phyloP scores from a whole-genome alignment of 2,329 filamentous ascomycete species.

The Colletotrichum sojae region DNA sequence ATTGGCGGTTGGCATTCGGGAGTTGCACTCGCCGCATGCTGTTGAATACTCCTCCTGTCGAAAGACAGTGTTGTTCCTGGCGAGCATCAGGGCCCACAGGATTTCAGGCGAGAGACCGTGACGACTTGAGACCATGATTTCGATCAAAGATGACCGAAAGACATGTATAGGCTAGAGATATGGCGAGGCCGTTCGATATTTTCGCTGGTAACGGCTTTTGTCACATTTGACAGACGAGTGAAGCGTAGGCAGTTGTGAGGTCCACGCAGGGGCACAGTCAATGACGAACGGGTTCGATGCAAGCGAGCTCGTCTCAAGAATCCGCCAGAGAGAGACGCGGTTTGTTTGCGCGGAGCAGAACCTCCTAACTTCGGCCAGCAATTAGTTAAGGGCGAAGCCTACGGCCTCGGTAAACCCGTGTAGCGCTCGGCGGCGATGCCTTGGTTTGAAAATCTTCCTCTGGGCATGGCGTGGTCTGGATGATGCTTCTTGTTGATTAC shows the following conservation, averaged over 20 bases:
- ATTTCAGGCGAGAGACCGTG: too few species aligned
- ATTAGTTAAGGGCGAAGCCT: neutral
- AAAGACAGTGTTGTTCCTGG: too few species aligned
- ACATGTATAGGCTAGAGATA: too few species aligned
- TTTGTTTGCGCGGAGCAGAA: neutral
- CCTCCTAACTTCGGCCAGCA: neutral
- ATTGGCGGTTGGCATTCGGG: neutral
- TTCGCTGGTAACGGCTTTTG: too few species aligned
- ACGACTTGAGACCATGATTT: too few species aligned
- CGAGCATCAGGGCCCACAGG: too few species aligned
- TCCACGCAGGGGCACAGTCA: too few species aligned
- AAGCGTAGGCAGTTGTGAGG: too few species aligned
- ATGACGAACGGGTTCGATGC: neutral
- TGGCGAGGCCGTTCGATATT: too few species aligned
- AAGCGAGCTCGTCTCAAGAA: too few species aligned
- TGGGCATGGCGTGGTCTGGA: conserved; percentile 5
- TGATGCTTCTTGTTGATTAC: conserved; percentile 8
- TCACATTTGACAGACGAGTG: too few species aligned
- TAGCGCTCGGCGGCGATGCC: neutral
- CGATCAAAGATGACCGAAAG: too few species aligned
- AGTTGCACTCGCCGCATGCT: neutral
- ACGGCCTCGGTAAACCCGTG: neutral
- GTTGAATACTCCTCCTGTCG: neutral
- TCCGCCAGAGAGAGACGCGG: neutral
- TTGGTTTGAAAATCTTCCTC: conserved; percentile 1